Base-by-base conservation (phyloP, 2,329 filamentous ascomycete species). In the Fusarium sp. region DNA sequence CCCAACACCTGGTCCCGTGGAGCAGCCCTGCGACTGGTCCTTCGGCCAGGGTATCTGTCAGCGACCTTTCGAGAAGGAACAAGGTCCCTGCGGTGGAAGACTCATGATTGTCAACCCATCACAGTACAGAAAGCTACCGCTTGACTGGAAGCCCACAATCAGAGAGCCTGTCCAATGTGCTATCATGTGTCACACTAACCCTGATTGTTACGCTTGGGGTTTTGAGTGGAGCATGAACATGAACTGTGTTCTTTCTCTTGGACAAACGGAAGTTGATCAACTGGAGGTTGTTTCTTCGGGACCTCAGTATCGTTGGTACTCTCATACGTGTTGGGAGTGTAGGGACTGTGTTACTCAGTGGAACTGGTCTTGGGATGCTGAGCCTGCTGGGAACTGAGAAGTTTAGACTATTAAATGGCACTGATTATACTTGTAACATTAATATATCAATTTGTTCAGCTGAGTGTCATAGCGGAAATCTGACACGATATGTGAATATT, bases 381-480 rank as follows among this genome's bases (percentile, higher is more conserved):
- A 20, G 1, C 22, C 54, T 9, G 33, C 20, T 14, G 31, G 33
- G 2, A 38, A 38, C 33, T 52, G 11, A 38, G 8, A 25, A 6
- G 22, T 0, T 2, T 15, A 9, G 10, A 12, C 7, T 7, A 18
- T 2, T n/a, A 18, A 8, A 27, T 3, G 29, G 17, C 2, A 9
- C 5, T 55, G 6, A 5, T 31, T 20, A 11, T 15, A 7, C 2
- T 18, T 22, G 15, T 15, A 33, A 11, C 25, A 14, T 18, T 50
- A 25, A 18, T 50, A 9, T 22, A 22, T 49, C 18, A 9, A 49
- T 17, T 18, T 9, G 11, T 4, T 9, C 27, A 14, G 7, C 9
- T 7, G 2, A 4, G 7, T 18, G 14, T 22, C n/a, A 10, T 9
- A 8, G 11, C 11, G 12, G 12, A 2, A 8, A 22, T 11, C 4